Conservation (phyloP, 768 basidiomycete genomes). For the Rhizopogon sp. region DNA sequence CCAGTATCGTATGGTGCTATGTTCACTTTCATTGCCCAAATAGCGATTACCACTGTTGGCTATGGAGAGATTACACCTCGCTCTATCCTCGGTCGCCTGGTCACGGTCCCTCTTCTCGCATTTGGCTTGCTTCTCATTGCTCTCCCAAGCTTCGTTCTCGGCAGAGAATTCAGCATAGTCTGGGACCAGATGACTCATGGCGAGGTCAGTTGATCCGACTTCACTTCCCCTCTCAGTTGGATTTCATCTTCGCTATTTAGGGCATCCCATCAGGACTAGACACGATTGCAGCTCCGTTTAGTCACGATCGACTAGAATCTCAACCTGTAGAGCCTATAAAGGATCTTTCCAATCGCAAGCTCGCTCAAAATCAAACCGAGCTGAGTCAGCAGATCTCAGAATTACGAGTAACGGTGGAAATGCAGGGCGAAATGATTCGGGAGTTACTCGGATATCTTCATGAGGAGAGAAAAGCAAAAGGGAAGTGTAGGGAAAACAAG, state of each 20-base stretch:
- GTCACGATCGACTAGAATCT: slow-evolving; percentile 9
- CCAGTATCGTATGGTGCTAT: neutral
- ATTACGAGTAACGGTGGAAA: slow-evolving; percentile 49
- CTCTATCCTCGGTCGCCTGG: slow-evolving; percentile 79
- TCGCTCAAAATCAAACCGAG: slow-evolving; percentile 63
- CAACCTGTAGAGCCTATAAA: slow-evolving; percentile 12
- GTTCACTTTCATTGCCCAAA: neutral
- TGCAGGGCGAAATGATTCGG: slow-evolving; percentile 49
- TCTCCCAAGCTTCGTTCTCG: slow-evolving; percentile 87
- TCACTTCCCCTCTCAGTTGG: neutral
- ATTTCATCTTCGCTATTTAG: slow-evolving; percentile 2
- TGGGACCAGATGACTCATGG: slow-evolving; percentile 76
- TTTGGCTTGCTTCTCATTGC: slow-evolving; percentile 89
- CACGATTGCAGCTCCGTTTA: slow-evolving; percentile 12
- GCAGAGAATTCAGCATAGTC: slow-evolving; percentile 84
- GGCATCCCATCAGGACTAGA: slow-evolving; percentile 10
- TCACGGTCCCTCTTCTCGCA: slow-evolving; percentile 82
- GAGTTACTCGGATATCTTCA: slow-evolving; percentile 17
- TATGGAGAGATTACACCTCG: slow-evolving; percentile 91
- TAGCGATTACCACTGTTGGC: slow-evolving; percentile 85
- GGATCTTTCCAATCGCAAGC: slow-evolving; percentile 54
- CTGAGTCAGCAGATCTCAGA: slow-evolving; percentile 61
- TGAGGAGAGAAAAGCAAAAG: slow-evolving; percentile 4
- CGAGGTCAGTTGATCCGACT: slow-evolving; percentile 27
- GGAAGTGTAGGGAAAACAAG: slow-evolving; percentile 11